phyloP scores from a whole-genome alignment of 148 eudicot species.

The Drosera capensis region DNA sequence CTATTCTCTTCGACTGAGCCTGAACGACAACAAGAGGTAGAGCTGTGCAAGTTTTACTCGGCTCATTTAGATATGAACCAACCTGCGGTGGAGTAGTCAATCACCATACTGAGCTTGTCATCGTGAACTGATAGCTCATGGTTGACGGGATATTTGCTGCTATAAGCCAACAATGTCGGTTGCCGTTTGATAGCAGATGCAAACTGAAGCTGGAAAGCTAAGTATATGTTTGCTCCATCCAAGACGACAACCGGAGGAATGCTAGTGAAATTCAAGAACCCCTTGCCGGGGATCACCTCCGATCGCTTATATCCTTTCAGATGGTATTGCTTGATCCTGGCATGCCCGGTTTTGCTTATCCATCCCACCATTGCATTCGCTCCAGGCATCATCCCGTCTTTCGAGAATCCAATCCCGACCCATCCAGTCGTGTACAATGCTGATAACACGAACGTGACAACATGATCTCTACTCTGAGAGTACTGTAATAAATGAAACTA shows the following conservation, averaged over 20 bases:
- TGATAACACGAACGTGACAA: conserved; percentile 59
- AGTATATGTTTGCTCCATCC: conserved; percentile 18
- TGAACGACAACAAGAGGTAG: neutral
- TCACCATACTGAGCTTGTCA: conserved; percentile 42
- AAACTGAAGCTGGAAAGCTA: conserved; percentile 55
- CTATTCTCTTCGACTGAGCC: conserved; percentile 11
- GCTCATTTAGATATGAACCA: neutral
- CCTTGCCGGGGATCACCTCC: conserved; percentile 27
- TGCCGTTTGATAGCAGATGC: conserved; percentile 20
- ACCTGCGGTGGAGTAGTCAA: conserved; percentile 63
- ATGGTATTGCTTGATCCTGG: conserved; percentile 23
- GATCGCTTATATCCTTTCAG: conserved; percentile 17
- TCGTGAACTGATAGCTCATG: conserved; percentile 59
- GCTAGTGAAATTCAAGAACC: conserved; percentile 22
- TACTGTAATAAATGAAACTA: conserved; percentile 67
- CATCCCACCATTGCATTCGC: conserved; percentile 84
- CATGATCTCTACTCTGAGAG: conserved; percentile 56
- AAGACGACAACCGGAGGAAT: conserved; percentile 17
- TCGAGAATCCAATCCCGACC: conserved; percentile 60
- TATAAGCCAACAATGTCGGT: conserved; percentile 64
- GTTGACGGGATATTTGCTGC: conserved; percentile 44
- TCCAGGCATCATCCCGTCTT: conserved; percentile 46
- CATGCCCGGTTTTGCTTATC: conserved; percentile 26
- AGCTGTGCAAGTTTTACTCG: neutral
- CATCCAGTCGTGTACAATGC: conserved; percentile 33